Evolutionary conservation across 2,329 filamentous ascomycete species (phyloP).

Genomic region (Penicillium sclerotigenum): DNA sequence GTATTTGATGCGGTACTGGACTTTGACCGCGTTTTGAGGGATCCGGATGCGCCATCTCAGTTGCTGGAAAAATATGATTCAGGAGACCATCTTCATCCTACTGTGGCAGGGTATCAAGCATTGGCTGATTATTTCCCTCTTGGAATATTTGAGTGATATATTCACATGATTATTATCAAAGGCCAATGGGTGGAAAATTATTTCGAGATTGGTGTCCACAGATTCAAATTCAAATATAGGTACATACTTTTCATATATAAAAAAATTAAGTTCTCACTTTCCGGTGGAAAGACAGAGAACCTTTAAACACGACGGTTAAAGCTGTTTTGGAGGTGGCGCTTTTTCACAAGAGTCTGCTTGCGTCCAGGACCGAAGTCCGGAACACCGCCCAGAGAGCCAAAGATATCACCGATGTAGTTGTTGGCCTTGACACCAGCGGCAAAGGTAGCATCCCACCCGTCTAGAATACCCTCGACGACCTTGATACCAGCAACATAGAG

Average conservation of each 20-base stretch:
- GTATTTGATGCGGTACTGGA: slow-evolving; percentile 61
- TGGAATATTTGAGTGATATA: slow-evolving; percentile 46
- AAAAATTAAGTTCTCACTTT: not conserved
- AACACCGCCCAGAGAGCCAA: slow-evolving; percentile 63
- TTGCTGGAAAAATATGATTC: slow-evolving; percentile 54
- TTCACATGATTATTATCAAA: not conserved
- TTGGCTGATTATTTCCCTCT: slow-evolving; percentile 60
- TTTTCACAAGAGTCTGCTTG: slow-evolving; percentile 17
- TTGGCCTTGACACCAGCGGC: slow-evolving; percentile 53
- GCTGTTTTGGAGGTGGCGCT: slow-evolving; percentile 10
- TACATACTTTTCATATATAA: not conserved
- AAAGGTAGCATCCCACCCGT: slow-evolving; percentile 60
- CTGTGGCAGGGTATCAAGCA: slow-evolving; percentile 56
- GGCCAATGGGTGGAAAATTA: not conserved
- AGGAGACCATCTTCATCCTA: slow-evolving; percentile 65
- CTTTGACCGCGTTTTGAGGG: slow-evolving; percentile 57
- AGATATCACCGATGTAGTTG: slow-evolving; percentile 71
- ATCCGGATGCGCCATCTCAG: slow-evolving; percentile 49
- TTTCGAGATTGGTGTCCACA: not conserved
- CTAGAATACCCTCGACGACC: slow-evolving; percentile 62
- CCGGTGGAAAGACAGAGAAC: not conserved
- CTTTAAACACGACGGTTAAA: slow-evolving; percentile 11
- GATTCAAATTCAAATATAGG: not conserved
- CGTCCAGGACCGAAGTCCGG: slow-evolving; percentile 59
- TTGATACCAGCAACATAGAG: slow-evolving; percentile 64